Conservation (phyloP, 805 yeast genomes). For the Lachancea cidri region DNA sequence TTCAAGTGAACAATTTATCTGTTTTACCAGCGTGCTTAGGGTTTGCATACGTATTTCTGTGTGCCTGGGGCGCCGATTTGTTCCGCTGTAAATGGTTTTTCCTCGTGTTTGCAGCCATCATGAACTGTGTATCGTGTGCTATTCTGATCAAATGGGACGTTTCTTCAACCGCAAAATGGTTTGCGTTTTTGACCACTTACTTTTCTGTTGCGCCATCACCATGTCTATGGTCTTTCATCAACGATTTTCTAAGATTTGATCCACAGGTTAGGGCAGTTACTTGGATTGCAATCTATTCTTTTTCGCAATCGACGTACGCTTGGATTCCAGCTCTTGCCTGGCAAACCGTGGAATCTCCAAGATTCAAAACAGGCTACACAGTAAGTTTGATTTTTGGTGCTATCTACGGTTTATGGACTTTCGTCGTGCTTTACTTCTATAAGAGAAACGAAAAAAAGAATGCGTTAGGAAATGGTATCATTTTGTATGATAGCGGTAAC, state of each 20-base stretch:
- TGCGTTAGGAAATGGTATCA: slow-evolving; percentile 46
- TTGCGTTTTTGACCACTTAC: slow-evolving; percentile 54
- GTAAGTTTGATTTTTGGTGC: slow-evolving; percentile 45
- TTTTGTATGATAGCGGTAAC: slow-evolving; percentile 38
- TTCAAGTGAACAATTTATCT: slow-evolving; percentile 44
- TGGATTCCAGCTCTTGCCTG: slow-evolving; percentile 51
- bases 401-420: slow-evolving; percentile 44
- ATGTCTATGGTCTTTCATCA: slow-evolving; percentile 52
- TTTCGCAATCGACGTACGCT: slow-evolving; percentile 56
- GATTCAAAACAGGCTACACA: slow-evolving; percentile 49
- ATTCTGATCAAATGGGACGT: slow-evolving; percentile 58
- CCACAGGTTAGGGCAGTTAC: slow-evolving; percentile 51
- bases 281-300: slow-evolving; percentile 50
- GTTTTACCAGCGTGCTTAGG: slow-evolving; percentile 59
- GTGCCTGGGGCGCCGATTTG: slow-evolving; percentile 46
- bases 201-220: slow-evolving; percentile 63
- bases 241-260: slow-evolving; percentile 54
- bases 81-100: slow-evolving; percentile 50
- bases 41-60: slow-evolving; percentile 42
- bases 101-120: slow-evolving; percentile 45
- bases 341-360: slow-evolving; percentile 56
- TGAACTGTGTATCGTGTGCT: slow-evolving; percentile 50
- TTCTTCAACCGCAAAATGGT: slow-evolving; percentile 56
- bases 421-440: slow-evolving; percentile 48
- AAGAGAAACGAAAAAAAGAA: slow-evolving; percentile 45